Evolutionary conservation across 1,284 basidiomycete species (phyloP).

Genomic region (Lignosus rhinocerotis): DNA sequence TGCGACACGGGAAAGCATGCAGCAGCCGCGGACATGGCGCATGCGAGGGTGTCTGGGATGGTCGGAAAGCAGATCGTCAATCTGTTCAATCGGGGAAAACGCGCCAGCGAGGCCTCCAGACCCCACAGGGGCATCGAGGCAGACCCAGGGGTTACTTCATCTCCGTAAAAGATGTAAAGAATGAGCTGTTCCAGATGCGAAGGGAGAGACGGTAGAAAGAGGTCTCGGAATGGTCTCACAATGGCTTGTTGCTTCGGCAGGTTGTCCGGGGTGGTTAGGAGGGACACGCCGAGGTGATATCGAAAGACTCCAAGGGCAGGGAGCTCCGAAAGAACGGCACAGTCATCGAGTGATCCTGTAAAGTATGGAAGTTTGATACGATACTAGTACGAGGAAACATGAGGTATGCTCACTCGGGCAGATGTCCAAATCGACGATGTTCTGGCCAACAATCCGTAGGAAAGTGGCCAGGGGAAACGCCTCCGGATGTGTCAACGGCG

Average conservation of each 20-base stretch:
- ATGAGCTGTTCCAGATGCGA: slow-evolving; percentile 7
- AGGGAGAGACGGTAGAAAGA: slow-evolving; percentile 4
- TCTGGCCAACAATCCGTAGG: slow-evolving; percentile 1
- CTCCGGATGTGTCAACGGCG: not conserved
- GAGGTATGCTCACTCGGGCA: not conserved
- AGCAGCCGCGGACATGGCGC: not conserved
- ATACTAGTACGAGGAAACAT: too few relatives aligned
- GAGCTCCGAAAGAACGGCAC: slow-evolving; percentile 2
- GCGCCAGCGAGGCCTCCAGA: not conserved
- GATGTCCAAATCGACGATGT: slow-evolving; percentile 6
- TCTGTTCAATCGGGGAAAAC: slow-evolving; percentile 1
- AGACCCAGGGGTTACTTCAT: not conserved
- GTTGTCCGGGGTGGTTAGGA: not conserved
- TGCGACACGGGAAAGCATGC: slow-evolving; percentile 5
- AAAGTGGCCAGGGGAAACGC: not conserved
- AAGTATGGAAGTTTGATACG: not conserved
- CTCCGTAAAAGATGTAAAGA: slow-evolving; percentile 1
- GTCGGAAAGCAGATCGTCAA: slow-evolving; percentile 1
- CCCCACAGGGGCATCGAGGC: slow-evolving; percentile 1
- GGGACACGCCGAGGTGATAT: not conserved
- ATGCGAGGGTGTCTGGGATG: not conserved
- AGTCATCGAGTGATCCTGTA: not conserved
- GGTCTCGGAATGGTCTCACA: not conserved
- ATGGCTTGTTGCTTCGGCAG: not conserved
- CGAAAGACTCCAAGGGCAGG: slow-evolving; percentile 5